Percentiles rank a stretch among this genome's conserved stretches.
Evolutionary conservation across 2,329 filamentous ascomycete species (phyloP).

Genomic region (Nannizzia gypsea): DNA sequence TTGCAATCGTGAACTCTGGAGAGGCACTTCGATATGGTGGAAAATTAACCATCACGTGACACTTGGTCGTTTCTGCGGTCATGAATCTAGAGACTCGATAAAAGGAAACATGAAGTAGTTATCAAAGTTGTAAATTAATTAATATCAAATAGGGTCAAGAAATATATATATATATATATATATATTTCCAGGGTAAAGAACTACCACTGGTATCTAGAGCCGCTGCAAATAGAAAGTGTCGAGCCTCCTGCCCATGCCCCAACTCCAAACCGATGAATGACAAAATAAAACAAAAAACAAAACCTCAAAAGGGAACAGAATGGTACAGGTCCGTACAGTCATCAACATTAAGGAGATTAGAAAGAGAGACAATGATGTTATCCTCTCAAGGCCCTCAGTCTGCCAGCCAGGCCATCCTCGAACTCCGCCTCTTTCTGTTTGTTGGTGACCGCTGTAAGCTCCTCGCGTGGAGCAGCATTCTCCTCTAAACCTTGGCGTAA

Average conservation of each 20-base stretch:
- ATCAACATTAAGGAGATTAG: background rate
- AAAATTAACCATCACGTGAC: too few relatives aligned
- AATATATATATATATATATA: background rate
- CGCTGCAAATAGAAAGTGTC: background rate
- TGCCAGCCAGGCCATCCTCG: constrained; percentile 32
- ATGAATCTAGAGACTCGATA: too few relatives aligned
- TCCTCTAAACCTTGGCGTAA: constrained; percentile 30
- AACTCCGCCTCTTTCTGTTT: constrained; percentile 27
- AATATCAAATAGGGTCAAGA: too few relatives aligned
- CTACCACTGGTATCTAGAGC: background rate
- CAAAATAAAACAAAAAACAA: background rate
- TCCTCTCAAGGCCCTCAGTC: constrained; percentile 31
- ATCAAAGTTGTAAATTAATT: background rate
- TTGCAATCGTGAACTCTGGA: background rate
- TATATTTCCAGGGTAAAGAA: background rate
- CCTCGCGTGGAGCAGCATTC: constrained; percentile 29
- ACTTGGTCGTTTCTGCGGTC: too few relatives aligned
- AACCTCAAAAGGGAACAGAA: background rate
- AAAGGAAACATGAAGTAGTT: too few relatives aligned
- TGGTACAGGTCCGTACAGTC: background rate
- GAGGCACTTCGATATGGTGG: too few relatives aligned
- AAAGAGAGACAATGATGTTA: constrained; percentile 13
- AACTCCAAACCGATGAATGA: background rate
- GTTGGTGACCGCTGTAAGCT: constrained; percentile 31
- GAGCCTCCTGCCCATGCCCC: background rate